Conservation (phyloP, 2,329 filamentous ascomycete genomes). For the Dothidotthia symphoricarpi region DNA sequence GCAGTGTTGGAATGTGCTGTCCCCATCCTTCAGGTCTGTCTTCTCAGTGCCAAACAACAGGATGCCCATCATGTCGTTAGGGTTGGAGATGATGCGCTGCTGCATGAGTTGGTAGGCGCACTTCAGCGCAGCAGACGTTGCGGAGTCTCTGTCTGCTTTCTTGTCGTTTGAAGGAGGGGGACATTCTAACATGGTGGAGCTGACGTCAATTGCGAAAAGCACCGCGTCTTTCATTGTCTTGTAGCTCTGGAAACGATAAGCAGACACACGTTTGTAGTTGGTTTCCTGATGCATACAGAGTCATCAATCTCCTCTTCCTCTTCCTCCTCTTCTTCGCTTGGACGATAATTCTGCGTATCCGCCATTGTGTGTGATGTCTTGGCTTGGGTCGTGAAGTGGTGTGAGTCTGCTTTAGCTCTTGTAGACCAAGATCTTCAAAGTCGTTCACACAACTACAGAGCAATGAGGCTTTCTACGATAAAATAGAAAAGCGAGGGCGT, state of each 20-base stretch:
- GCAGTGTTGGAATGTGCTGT: conserved; percentile 78
- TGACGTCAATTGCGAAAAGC: conserved; percentile 92
- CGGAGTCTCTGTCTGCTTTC: conserved; percentile 74
- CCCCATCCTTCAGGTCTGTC: conserved; percentile 51
- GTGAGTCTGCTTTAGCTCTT: background rate
- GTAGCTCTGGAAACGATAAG: conserved; percentile 60
- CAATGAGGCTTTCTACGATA: background rate
- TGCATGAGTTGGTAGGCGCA: conserved; percentile 96
- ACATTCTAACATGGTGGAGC: conserved; percentile 74
- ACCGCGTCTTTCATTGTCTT: conserved; percentile 95
- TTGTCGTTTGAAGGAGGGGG: conserved; percentile 63
- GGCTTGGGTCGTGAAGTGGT: background rate
- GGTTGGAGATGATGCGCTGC: conserved; percentile 95
- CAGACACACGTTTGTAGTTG: background rate
- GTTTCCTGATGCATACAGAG: conserved; percentile 46
- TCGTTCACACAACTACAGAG: background rate
- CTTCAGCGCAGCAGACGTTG: conserved; percentile 81
- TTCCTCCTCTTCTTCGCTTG: conserved; percentile 60
- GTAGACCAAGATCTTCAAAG: background rate
- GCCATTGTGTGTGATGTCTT: conserved; percentile 25
- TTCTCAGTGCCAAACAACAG: conserved; percentile 86
- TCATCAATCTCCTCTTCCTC: conserved; percentile 71
- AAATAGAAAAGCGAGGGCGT: background rate
- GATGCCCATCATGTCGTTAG: conserved; percentile 95
- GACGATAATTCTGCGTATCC: conserved; percentile 29